These are phyloP conservation scores for Apiotrichum veenhuisii DNA, from an alignment of 1,284 basidiomycete species.

Conservation along the genomic window DNA sequence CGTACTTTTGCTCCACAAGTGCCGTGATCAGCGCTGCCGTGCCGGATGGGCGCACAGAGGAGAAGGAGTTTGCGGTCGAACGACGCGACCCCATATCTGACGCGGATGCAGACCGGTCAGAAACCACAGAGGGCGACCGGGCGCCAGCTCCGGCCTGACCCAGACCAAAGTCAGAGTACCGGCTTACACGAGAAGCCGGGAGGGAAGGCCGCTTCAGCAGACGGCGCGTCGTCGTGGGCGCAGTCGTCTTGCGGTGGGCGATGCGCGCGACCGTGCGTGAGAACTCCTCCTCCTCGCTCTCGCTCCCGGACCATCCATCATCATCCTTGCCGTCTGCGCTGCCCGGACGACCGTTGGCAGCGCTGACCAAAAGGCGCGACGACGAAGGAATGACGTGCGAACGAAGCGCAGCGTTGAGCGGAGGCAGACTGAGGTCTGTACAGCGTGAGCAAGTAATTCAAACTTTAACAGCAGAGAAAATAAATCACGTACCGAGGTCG, in stretches of 20 bases:
- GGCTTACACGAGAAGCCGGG: constrained; percentile 4
- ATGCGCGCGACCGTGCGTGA: constrained; percentile 24
- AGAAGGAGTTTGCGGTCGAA: constrained; percentile 11
- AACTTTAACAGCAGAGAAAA: background rate
- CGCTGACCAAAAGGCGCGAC: constrained; percentile 14
- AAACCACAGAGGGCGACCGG: background rate
- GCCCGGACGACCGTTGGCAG: background rate
- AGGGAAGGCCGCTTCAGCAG: constrained; percentile 16
- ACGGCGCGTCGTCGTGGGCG: background rate
- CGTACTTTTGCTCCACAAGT: constrained; percentile 23
- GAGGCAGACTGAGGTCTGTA: constrained; percentile 27
- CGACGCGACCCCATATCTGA: constrained; percentile 6
- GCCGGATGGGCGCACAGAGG: constrained; percentile 5
- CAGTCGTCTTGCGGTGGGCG: constrained; percentile 17
- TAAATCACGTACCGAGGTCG: constrained; percentile 32
- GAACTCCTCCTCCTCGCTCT: constrained; percentile 43
- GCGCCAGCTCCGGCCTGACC: background rate
- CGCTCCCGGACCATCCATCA: constrained; percentile 39
- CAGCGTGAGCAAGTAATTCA: background rate
- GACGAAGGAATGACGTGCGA: constrained; percentile 30
- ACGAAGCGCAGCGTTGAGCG: constrained; percentile 28
- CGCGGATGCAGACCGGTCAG: background rate
- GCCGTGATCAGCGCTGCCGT: constrained; percentile 17
- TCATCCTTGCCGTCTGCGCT: background rate
- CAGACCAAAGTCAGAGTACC: constrained; percentile 6